Percentiles rank a stretch among this genome's conserved stretches.
These are phyloP conservation scores for Polytrichum commune DNA, from an alignment of 225 moss, liverwort and hornwort genomes.

Conservation along the genomic window DNA sequence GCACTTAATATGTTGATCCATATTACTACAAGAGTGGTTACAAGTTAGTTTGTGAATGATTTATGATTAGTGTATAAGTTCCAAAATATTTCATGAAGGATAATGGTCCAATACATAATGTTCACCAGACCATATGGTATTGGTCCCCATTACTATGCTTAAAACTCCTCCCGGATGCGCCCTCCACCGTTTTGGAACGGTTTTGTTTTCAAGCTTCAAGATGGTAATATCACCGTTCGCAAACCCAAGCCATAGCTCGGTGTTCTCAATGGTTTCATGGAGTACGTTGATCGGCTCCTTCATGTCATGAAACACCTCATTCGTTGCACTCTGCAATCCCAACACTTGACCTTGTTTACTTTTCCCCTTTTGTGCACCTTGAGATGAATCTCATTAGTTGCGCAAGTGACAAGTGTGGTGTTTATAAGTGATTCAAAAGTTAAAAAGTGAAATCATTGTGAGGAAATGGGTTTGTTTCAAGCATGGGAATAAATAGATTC, in stretches of 20 bases:
- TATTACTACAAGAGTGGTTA: too few species aligned
- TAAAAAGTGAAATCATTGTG: too few species aligned
- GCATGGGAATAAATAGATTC: too few species aligned
- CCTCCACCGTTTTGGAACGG: constrained; percentile 5
- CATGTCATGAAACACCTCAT: constrained; percentile 15
- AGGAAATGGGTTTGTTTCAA: too few species aligned
- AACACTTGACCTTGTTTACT: neutral
- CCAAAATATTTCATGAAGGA: neutral
- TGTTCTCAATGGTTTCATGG: constrained; percentile 5
- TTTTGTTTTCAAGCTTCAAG: constrained; percentile 5
- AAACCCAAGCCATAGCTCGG: constrained; percentile 21
- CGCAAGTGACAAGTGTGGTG: too few species aligned
- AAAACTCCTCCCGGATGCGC: constrained; percentile 20
- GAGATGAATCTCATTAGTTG: too few species aligned
- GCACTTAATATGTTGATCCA: too few species aligned
- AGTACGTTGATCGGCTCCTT: constrained; percentile 20
- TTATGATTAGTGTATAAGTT: neutral
- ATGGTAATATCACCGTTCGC: constrained; percentile 13
- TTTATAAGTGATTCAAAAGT: too few species aligned
- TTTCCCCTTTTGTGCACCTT: too few species aligned
- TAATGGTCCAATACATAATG: constrained; percentile 58
- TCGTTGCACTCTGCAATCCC: neutral
- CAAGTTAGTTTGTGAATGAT: too few species aligned
- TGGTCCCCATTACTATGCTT: constrained; percentile 51
- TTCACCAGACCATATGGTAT: constrained; percentile 72